Percentiles rank a stretch among this genome's conserved stretches.
These are phyloP conservation scores for Debaryomyces subglobosus DNA, from an alignment of 1,139 yeast genomes.

Conservation along the genomic window DNA sequence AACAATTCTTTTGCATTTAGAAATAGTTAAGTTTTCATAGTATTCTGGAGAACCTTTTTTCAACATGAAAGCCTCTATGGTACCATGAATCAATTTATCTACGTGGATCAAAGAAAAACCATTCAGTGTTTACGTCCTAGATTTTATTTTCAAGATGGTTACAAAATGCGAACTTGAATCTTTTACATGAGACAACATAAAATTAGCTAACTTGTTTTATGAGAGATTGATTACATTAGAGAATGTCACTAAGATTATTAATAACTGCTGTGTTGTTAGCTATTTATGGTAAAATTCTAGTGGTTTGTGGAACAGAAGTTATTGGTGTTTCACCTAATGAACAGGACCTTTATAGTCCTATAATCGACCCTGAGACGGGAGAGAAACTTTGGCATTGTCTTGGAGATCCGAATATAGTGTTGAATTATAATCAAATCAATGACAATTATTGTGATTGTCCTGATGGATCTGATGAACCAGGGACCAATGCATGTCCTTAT, in stretches of 20 bases:
- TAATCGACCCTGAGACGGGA: constrained; percentile 37
- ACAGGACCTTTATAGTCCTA: constrained; percentile 57
- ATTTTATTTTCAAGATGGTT: background rate
- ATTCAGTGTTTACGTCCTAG: constrained; percentile 5
- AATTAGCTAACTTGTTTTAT: background rate
- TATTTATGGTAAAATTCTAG: background rate
- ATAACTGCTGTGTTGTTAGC: background rate
- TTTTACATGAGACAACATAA: background rate
- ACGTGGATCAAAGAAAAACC: background rate
- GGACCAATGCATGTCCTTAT: constrained; percentile 78
- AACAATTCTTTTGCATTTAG: constrained; percentile 37
- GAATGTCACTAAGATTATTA: background rate
- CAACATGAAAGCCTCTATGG: constrained; percentile 5
- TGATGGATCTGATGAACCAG: constrained; percentile 97
- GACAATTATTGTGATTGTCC: constrained; percentile 97
- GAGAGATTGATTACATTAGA: background rate
- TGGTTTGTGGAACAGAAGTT: constrained; percentile 9
- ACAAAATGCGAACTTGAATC: constrained; percentile 2
- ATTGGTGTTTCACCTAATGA: constrained; percentile 40
- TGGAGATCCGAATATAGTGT: constrained; percentile 59
- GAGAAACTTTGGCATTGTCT: constrained; percentile 67
- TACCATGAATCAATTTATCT: background rate
- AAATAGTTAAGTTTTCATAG: constrained; percentile 8
- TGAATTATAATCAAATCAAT: constrained; percentile 68
- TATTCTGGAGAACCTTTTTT: constrained; percentile 2